Evolutionary conservation across 2,329 filamentous ascomycete species (phyloP).

Genomic region (Penicillium sp.): DNA sequence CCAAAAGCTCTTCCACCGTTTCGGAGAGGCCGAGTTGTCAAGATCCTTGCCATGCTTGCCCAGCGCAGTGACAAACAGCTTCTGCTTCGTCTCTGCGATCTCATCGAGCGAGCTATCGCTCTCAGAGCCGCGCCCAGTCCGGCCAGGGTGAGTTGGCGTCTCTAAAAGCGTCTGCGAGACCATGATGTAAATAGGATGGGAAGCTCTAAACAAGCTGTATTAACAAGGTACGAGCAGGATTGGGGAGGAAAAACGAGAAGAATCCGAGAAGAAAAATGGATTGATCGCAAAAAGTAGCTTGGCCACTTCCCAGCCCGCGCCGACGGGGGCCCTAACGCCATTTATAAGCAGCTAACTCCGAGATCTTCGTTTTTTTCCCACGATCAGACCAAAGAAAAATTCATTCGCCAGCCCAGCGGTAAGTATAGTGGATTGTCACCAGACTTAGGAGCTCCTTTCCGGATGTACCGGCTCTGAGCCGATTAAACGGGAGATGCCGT

Average conservation of each 20-base stretch:
- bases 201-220: conserved; percentile 8
- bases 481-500: conserved; percentile 9
- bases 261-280: conserved; percentile 1
- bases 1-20: conserved; percentile 53
- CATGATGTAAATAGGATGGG: conserved; percentile 7
- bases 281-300: neutral
- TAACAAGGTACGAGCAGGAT: neutral
- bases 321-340: conserved; percentile 11
- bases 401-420: conserved; percentile 15
- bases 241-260: neutral
- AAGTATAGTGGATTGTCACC: conserved; percentile 25
- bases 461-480: conserved; percentile 23
- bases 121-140: conserved; percentile 21
- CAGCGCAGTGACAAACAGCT: conserved; percentile 18
- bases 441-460: conserved; percentile 21
- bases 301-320: neutral
- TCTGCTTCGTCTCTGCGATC: conserved; percentile 26
- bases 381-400: conserved; percentile 3
- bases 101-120: conserved; percentile 27
- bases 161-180: conserved; percentile 19
- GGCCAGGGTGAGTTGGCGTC: conserved; percentile 21
- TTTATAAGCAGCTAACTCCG: conserved; percentile 23
- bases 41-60: conserved; percentile 30
- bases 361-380: conserved; percentile 19
- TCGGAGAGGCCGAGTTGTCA: conserved; percentile 49